Base-by-base conservation (phyloP, 148 eudicot species). In the Rhododendron griersonianum region DNA sequence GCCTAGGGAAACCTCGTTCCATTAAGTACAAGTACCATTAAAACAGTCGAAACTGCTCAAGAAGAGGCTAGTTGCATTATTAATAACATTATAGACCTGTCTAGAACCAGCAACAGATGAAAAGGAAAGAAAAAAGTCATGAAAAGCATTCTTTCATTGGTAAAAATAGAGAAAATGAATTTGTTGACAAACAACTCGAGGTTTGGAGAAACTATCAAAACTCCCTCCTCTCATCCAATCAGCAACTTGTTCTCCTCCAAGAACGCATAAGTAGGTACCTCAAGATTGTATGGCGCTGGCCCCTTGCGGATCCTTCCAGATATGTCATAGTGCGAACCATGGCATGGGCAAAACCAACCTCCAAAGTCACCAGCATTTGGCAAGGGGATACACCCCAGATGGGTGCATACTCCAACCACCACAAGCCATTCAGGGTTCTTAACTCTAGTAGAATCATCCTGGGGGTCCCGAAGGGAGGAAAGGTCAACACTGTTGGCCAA, bases 271-370 rank as follows among this genome's bases (percentile, higher is more conserved):
- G 89, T 88, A n/a, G 89, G 89, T 39, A 88, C 89, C 83, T 88
- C 89, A 82, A 88, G 85, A 85, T 88, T 88, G 83, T 74, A 88
- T 5, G 89, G 89, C 7, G 89, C 87, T 11, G 89, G 87, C 41
- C 89, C 89, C 82, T 88, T 88, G 84, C 89, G 89, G 57, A 88
- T 88, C 89, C 89, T 82, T 14, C 89, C 87, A 28, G 89, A 87
- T 80, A 87, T 84, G 55, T 87, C 89, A 7, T 87, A 87, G 57
- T 87, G 89, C 3, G 86, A 88, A 2, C 89, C 89, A 81, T 85
- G 89, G 87, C 89, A 88, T 1, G 89, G 89, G 89, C 89, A 88
- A 88, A 88, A 88, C 89, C 89, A 88, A 33, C 89, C 89, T 18
- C 89, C 89, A 50, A 4, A 88, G 65, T 88, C 89, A 78, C 89